A percentile compares a stretch with the other conserved stretches of the same genome.
Conservation (phyloP, 305 asterid genomes). For the Nicotiana rustica region DNA sequence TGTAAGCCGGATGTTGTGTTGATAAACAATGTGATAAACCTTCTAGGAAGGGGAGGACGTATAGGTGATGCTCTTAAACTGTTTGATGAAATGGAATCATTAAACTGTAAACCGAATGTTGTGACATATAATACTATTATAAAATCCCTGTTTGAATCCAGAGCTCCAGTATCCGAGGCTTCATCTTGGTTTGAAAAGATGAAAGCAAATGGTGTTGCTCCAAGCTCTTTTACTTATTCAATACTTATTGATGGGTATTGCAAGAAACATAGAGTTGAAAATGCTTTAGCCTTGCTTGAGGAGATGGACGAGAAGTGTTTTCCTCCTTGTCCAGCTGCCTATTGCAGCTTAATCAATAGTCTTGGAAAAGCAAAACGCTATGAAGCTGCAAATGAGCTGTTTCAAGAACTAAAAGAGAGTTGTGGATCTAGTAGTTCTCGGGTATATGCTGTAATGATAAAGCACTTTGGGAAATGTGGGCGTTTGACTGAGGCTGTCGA, state of each 20-base stretch:
- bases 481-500: slow-evolving; percentile 71
- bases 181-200: slow-evolving; percentile 77
- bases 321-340: slow-evolving; percentile 98
- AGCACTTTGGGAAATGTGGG: slow-evolving; percentile 86
- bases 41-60: slow-evolving; percentile 75
- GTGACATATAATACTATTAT: slow-evolving; percentile 90
- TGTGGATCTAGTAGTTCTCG: slow-evolving; percentile 89
- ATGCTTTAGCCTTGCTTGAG: slow-evolving; percentile 79
- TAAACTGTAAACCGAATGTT: slow-evolving; percentile 74
- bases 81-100: slow-evolving; percentile 79
- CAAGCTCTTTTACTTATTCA: slow-evolving; percentile 82
- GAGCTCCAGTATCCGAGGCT: slow-evolving; percentile 66
- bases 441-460: slow-evolving; percentile 96
- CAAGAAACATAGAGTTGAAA: slow-evolving; percentile 78
- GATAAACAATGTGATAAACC: slow-evolving; percentile 76
- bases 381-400: slow-evolving; percentile 86
- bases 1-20: slow-evolving; percentile 89
- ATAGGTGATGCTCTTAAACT: slow-evolving; percentile 71
- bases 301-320: slow-evolving; percentile 97
- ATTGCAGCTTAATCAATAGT: slow-evolving; percentile 89
- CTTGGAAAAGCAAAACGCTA: slow-evolving; percentile 83
- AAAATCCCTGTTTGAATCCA: slow-evolving; percentile 71
- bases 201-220: slow-evolving; percentile 66
- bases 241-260: slow-evolving; percentile 92
- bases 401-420: slow-evolving; percentile 87